These are phyloP conservation scores for Moesziomyces antarcticus DNA, from an alignment of 1,284 basidiomycete genomes.

Conservation along the genomic window DNA sequence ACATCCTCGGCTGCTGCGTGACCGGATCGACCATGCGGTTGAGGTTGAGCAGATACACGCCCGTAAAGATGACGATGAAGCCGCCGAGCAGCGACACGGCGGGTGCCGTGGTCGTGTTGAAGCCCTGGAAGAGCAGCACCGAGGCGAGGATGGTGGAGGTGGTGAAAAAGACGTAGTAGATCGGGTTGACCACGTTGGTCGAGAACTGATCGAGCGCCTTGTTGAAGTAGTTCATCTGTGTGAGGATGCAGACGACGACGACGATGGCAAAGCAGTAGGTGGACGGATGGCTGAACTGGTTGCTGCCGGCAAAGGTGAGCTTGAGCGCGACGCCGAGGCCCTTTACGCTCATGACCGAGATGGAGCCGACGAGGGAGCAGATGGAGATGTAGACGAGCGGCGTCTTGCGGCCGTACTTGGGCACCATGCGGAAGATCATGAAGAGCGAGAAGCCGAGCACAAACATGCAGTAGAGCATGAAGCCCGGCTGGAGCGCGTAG, in stretches of 20 bases:
- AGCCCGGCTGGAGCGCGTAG: conserved; percentile 85
- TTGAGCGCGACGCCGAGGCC: conserved; percentile 97
- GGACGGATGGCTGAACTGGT: conserved; percentile 92
- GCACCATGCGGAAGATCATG: conserved; percentile 87
- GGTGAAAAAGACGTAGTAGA: conserved; percentile 99
- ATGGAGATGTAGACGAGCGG: conserved; percentile 94
- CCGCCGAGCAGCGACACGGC: conserved; percentile 66
- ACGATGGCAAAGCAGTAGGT: conserved; percentile 93
- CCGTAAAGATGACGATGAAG: conserved; percentile 66
- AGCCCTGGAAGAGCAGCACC: conserved; percentile 94
- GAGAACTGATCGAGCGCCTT: conserved; percentile 97
- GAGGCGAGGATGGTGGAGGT: conserved; percentile 93
- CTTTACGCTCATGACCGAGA: conserved; percentile 91
- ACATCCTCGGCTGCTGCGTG: conserved; percentile 61
- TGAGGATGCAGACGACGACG: conserved; percentile 85
- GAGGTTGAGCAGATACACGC: conserved; percentile 66
- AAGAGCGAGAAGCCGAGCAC: conserved; percentile 80
- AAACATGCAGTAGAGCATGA: conserved; percentile 84
- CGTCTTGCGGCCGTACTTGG: conserved; percentile 86
- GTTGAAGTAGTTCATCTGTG: conserved; percentile 99
- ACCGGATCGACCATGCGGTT: conserved; percentile 61
- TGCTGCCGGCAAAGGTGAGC: conserved; percentile 90
- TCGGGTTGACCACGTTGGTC: conserved; percentile 97
- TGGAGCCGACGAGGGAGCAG: conserved; percentile 86
- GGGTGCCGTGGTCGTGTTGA: conserved; percentile 84